Base-by-base conservation (phyloP, 345 rosid genomes). In the Hibiscus trionum region DNA sequence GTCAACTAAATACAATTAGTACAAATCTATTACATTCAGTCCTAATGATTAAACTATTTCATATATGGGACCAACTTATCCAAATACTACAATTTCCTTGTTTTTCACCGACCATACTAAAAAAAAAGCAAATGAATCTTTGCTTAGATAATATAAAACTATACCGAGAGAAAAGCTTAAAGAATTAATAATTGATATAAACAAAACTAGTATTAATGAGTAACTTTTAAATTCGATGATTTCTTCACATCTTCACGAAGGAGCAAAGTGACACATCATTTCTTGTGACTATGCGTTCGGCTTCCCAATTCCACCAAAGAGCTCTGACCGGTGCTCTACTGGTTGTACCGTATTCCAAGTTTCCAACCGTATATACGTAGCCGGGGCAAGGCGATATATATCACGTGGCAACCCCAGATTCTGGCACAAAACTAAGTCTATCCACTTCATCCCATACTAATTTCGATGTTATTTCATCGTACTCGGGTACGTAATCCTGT, bases 381-480 rank as follows among this genome's bases (percentile, higher is more conserved):
- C 31, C n/a, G 8, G 12, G 62, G 1, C 62, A 27, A 42, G 2
- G 6, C 56, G 17, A 61, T 1, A 37, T 7, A 26, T 3, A 31
- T 79, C 65, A 86, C 58, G 85, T 84, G 67, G 90, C 84, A 12
- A 88, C 90, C 62, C 82, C 84, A 16, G 93, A 77, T 72, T 87
- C 93, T 2, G 91, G 71, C 69, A 81, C 84, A 46, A 77, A 89
- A 62, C 82, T 73, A 27, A 88, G 77, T 80, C 92, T 87, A 60
- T 86, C 96, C 63, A 85, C 93, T 80, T 83, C 90, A 39, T 89
- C 97, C 97, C 98, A 93, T 63, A 82, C 96, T 80, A 93, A 64
- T 76, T 90, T 91, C 19, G 98, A 80, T 16, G 93, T 87, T 46
- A 85, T 71, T 74, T 91, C 98, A 76, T 93, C 88, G 21, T 84